Conservation (phyloP, 176 grass and related monocot genomes). For the Eleusine indica region DNA sequence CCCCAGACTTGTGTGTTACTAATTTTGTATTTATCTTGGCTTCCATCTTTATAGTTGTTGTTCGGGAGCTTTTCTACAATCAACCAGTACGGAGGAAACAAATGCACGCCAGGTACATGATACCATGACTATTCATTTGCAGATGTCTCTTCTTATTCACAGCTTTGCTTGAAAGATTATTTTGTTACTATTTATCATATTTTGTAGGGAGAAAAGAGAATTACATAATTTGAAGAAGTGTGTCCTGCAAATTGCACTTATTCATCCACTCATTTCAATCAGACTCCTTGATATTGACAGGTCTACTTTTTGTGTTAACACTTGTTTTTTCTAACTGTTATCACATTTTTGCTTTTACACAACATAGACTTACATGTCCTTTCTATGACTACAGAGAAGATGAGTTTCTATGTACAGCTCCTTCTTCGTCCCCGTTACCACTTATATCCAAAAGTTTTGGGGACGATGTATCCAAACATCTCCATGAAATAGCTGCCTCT, state of each 20-base stretch:
- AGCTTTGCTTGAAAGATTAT: conserved; percentile 17
- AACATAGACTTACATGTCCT: conserved; percentile 22
- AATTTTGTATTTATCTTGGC: not conserved
- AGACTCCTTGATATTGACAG: conserved; percentile 82
- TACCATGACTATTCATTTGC: conserved; percentile 16
- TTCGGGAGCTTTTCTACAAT: conserved; percentile 91
- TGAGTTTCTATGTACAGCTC: conserved; percentile 62
- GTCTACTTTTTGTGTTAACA: conserved; percentile 41
- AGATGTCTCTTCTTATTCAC: conserved; percentile 38
- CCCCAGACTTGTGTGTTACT: conserved; percentile 2
- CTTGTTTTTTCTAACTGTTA: conserved; percentile 31
- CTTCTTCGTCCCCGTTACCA: conserved; percentile 61
- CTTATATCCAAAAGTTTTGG: conserved; percentile 79
- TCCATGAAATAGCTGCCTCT: conserved; percentile 75
- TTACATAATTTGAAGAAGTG: conserved; percentile 84
- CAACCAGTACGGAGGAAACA: conserved; percentile 94
- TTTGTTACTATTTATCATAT: conserved; percentile 39
- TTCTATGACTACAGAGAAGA: conserved; percentile 65
- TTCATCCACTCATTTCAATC: conserved; percentile 84
- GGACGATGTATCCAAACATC: conserved; percentile 70
- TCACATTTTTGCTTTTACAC: conserved; percentile 12
- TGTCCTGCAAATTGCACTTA: conserved; percentile 68
- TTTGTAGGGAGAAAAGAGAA: conserved; percentile 78
- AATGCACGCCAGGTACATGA: conserved; percentile 73
- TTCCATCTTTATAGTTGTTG: conserved; percentile 70